Conservation (phyloP, 2,329 filamentous ascomycete species). For the Lasiodiplodia citricola region DNA sequence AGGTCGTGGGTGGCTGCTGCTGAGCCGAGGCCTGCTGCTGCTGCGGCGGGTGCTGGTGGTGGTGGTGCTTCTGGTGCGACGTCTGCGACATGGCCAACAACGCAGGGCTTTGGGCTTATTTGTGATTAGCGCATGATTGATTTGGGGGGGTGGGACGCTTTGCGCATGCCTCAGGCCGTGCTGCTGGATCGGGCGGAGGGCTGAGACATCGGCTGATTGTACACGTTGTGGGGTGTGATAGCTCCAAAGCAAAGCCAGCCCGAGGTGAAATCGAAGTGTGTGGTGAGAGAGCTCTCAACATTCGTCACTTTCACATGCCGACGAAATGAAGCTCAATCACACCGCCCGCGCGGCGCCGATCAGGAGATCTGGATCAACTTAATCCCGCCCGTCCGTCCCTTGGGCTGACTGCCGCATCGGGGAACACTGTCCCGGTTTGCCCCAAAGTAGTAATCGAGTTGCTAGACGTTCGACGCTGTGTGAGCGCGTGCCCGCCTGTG, state of each 20-base stretch:
- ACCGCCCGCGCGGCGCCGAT: neutral
- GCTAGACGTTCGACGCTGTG: conserved; percentile 10
- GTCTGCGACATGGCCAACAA: conserved; percentile 11
- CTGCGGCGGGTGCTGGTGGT: neutral
- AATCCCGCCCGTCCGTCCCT: neutral
- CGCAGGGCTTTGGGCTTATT: neutral
- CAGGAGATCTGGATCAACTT: conserved; percentile 9
- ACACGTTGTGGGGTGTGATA: conserved; percentile 23
- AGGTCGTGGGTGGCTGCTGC: neutral
- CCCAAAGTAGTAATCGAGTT: conserved; percentile 2
- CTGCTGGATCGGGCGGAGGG: conserved; percentile 17
- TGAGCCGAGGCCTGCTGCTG: neutral
- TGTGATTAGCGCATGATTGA: conserved; percentile 22
- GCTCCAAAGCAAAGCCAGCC: neutral
- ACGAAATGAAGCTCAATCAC: neutral
- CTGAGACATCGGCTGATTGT: conserved; percentile 16
- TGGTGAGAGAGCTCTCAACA: conserved; percentile 23
- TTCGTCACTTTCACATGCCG: conserved; percentile 27
- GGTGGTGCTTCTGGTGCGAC: conserved; percentile 13
- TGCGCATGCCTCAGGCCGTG: conserved; percentile 21
- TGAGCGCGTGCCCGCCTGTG: neutral
- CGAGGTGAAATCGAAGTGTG: conserved; percentile 8
- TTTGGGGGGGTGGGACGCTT: neutral
- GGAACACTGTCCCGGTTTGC: conserved; percentile 13
- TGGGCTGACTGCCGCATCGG: neutral